Evolutionary conservation across 768 basidiomycete species (phyloP).

Genomic region (Paxillus rubicundulus): DNA sequence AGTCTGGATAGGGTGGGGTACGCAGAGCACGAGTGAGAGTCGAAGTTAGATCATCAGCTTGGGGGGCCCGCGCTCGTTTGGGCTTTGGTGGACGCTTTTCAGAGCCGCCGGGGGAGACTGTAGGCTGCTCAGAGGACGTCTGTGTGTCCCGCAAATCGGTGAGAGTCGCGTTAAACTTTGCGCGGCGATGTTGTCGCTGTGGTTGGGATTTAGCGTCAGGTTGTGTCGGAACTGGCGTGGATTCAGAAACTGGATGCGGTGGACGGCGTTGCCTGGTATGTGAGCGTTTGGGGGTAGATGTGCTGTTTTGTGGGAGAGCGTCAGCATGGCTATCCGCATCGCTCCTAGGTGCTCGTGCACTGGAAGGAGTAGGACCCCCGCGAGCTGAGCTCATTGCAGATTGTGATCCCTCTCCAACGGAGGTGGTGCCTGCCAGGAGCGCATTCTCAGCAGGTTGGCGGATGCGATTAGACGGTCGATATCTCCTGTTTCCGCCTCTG

Average conservation of each 20-base stretch:
- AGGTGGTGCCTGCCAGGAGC: background rate
- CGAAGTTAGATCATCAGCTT: conserved; percentile 69
- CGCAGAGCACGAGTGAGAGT: conserved; percentile 63
- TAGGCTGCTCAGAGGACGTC: conserved; percentile 1
- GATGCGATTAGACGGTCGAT: background rate
- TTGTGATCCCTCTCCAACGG: background rate
- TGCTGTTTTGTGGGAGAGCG: background rate
- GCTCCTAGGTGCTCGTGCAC: background rate
- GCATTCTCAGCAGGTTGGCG: background rate
- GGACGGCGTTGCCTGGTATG: background rate
- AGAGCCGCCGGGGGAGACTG: background rate
- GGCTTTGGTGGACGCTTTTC: conserved; percentile 9
- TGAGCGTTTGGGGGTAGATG: background rate
- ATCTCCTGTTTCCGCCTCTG: conserved; percentile 2
- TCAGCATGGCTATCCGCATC: background rate
- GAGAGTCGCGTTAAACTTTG: conserved; percentile 37
- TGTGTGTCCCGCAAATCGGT: conserved; percentile 19
- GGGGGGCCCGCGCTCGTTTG: conserved; percentile 10
- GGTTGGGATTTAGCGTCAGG: background rate
- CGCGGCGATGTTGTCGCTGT: conserved; percentile 29
- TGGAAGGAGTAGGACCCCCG: background rate
- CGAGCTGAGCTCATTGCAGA: background rate
- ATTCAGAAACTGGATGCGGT: background rate
- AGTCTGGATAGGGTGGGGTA: conserved; percentile 72
- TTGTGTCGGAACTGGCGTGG: background rate